phyloP scores from a whole-genome alignment of 2,329 filamentous ascomycete genomes.

The Penicillium sp. region DNA sequence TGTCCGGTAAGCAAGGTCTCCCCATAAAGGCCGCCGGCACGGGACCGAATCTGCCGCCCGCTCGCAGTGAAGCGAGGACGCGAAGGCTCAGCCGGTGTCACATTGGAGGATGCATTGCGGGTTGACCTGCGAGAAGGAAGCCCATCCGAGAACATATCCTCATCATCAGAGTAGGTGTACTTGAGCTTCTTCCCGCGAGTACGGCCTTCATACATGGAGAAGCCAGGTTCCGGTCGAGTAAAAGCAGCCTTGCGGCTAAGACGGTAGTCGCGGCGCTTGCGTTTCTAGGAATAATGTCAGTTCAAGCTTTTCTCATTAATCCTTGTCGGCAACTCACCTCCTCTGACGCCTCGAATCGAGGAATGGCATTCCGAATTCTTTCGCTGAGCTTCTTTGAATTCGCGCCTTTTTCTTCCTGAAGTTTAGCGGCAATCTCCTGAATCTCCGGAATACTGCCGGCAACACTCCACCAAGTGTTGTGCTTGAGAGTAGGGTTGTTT shows the following conservation, averaged over 20 bases:
- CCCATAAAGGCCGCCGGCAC: slow-evolving; percentile 52
- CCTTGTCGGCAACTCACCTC: slow-evolving; percentile 55
- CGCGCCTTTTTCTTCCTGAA: slow-evolving; percentile 73
- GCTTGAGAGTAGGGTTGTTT: slow-evolving; percentile 73
- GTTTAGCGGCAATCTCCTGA: slow-evolving; percentile 65
- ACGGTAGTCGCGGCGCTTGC: slow-evolving; percentile 86
- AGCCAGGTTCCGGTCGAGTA: slow-evolving; percentile 77
- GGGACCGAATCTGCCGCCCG: slow-evolving; percentile 68
- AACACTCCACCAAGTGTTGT: slow-evolving; percentile 86
- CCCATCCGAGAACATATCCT: slow-evolving; percentile 62
- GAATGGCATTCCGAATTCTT: slow-evolving; percentile 72
- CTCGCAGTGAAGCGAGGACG: slow-evolving; percentile 71
- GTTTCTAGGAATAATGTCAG: slow-evolving; percentile 58
- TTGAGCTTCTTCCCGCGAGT: slow-evolving; percentile 94
- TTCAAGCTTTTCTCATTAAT: not conserved
- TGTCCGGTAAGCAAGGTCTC: slow-evolving; percentile 54
- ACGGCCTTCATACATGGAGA: slow-evolving; percentile 91
- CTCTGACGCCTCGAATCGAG: slow-evolving; percentile 87
- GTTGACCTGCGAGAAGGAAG: slow-evolving; percentile 58
- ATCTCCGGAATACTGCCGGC: slow-evolving; percentile 88
- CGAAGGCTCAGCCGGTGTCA: slow-evolving; percentile 64
- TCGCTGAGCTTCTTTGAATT: slow-evolving; percentile 72
- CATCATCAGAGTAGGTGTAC: slow-evolving; percentile 92
- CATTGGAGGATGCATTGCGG: slow-evolving; percentile 62
- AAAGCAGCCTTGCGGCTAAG: slow-evolving; percentile 81